Conservation (phyloP, 768 basidiomycete species). For the Tulasnella sp. region DNA sequence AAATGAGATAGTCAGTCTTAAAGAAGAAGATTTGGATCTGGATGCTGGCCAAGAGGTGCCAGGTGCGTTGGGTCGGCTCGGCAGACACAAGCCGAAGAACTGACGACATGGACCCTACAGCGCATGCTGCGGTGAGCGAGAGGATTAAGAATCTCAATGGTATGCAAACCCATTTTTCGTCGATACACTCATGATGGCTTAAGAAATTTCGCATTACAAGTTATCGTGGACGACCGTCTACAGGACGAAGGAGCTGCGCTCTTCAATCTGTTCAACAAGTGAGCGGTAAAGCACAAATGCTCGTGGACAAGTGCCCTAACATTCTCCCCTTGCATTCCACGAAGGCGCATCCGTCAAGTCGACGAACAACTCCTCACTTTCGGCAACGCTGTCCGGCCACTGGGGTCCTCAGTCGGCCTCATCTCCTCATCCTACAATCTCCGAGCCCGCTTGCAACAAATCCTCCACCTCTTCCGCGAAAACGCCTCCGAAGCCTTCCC, state of each 20-base stretch:
- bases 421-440: conserved; percentile 66
- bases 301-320: neutral
- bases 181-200: neutral
- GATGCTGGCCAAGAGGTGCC: neutral
- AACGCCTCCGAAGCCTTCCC: conserved; percentile 74
- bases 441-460: conserved; percentile 57
- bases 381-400: conserved; percentile 64
- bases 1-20: conserved; percentile 18
- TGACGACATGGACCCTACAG: neutral
- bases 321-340: neutral
- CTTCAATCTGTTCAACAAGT: conserved; percentile 60
- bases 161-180: neutral
- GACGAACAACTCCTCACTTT: conserved; percentile 72
- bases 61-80: neutral
- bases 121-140: neutral
- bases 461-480: conserved; percentile 63
- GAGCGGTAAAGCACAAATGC: conserved; percentile 9
- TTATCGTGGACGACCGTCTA: conserved; percentile 53
- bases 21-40: conserved; percentile 15
- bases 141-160: conserved; percentile 1
- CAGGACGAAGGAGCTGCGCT: conserved; percentile 58
- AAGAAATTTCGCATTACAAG: neutral
- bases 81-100: neutral
- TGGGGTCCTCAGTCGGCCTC: conserved; percentile 70
- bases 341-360: conserved; percentile 50